Percentiles rank a stretch among this genome's conserved stretches.
Evolutionary conservation across 805 yeast species (phyloP).

Genomic region (Candida dendrica): DNA sequence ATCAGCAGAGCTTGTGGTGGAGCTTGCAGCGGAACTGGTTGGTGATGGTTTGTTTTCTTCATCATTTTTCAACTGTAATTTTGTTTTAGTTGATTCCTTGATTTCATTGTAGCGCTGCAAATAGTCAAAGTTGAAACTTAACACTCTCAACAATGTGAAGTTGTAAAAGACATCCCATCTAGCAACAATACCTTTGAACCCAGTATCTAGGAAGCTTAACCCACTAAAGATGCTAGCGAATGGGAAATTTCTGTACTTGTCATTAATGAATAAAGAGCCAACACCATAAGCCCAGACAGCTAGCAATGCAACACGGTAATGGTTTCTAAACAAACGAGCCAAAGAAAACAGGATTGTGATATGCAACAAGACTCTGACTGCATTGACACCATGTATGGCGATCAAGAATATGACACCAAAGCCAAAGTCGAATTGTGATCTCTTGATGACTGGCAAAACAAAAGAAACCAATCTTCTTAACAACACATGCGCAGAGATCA

Average conservation of each 20-base stretch:
- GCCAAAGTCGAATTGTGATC: conserved; percentile 60
- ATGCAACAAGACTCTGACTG: conserved; percentile 54
- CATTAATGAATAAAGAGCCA: conserved; percentile 72
- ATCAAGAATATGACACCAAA: conserved; percentile 66
- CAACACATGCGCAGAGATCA: conserved; percentile 46
- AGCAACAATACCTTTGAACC: conserved; percentile 66
- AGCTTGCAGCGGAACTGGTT: conserved; percentile 11
- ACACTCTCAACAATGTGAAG: conserved; percentile 76
- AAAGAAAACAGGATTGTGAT: conserved; percentile 45
- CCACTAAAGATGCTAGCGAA: conserved; percentile 34
- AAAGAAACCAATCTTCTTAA: conserved; percentile 33
- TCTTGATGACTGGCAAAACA: conserved; percentile 21
- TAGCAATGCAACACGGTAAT: conserved; percentile 31
- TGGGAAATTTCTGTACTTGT: conserved; percentile 47
- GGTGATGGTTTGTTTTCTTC: conserved; percentile 16
- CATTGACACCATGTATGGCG: conserved; percentile 76
- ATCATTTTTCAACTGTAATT: conserved; percentile 3
- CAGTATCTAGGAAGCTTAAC: conserved; percentile 49
- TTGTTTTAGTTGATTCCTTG: conserved; percentile 7
- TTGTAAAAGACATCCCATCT: conserved; percentile 97
- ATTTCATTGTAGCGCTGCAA: conserved; percentile 31
- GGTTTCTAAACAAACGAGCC: conserved; percentile 28
- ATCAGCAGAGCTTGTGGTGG: conserved; percentile 13
- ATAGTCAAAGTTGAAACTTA: conserved; percentile 79
- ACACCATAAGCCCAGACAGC: conserved; percentile 76